Evolutionary conservation across 768 basidiomycete species (phyloP), one percentile per base, ranked within the genome.

Genomic region (Naganishia onofrii): DNA sequence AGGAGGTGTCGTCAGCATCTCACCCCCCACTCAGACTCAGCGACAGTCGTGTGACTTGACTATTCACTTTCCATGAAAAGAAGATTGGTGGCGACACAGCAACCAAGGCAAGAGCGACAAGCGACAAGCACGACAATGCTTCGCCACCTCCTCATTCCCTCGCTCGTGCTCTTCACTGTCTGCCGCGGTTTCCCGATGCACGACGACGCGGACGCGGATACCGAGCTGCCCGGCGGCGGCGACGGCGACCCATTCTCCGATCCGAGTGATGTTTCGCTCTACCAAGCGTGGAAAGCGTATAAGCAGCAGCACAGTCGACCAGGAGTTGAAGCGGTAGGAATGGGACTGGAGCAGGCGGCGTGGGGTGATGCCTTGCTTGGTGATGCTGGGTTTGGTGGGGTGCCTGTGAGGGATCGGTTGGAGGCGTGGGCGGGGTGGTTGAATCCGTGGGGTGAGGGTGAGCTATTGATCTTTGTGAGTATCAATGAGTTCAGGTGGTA

Each of bases 361-460:
- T 36, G 26, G 44, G 17, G 38, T 19, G 23, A 32, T 19, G 15
- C n/a, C 1, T 29, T 68, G 8, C 17, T 54, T 38, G 32, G 67
- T 12, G 19, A 21, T 44, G 21, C 23, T 44, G 34, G 21, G 32
- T 34, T 51, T n/a, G 42, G 34, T 31, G 12, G 34, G 4, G 34
- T 36, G 34, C 34, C 34, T 4, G 29, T 58, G 15, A 54, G 46
- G 36, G 48, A 23, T 44, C 55, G 46, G 19, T 42, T 58, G 23
- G 68, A 57, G 38, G 60, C 60, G 60, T 51, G 68, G 19, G 71
- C 66, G 4, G 66, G 66, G 15, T 72, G 71, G 71, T 44, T 72
- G 23, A 69, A 58, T 38, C 46, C 67, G 5, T 72, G 66, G 66
- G 67, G 67, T 31, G 71, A 72, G 54, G 71, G 71, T 6, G 29